phyloP scores from a whole-genome alignment of 1,139 yeast genomes.

The Saccharomyces hybrid region DNA sequence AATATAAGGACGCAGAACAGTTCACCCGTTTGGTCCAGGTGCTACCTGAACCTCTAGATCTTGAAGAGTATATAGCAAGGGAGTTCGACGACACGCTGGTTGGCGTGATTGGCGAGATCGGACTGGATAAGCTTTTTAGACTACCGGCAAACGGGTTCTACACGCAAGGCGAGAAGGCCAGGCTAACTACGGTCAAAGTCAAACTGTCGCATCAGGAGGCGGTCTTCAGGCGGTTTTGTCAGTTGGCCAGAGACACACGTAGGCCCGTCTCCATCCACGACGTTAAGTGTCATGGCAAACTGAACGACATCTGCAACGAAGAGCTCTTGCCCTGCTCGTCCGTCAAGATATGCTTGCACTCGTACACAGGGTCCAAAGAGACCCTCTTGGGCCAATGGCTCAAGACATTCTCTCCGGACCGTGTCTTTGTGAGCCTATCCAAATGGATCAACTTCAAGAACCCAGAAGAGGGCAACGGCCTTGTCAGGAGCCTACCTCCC shows the following conservation, averaged over 20 bases:
- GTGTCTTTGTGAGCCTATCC: conserved; percentile 52
- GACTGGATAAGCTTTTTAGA: conserved; percentile 71
- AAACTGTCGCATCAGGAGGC: conserved; percentile 54
- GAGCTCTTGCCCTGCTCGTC: conserved; percentile 14
- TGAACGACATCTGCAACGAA: conserved; percentile 41
- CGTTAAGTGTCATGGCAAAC: conserved; percentile 65
- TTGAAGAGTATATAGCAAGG: conserved; percentile 29
- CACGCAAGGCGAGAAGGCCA: conserved; percentile 33
- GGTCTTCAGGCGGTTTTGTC: conserved; percentile 46
- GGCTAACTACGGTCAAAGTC: conserved; percentile 44
- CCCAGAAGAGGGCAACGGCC: conserved; percentile 27
- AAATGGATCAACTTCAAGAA: conserved; percentile 44
- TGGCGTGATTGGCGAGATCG: conserved; percentile 71
- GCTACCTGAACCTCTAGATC: conserved; percentile 56
- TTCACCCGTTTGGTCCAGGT: conserved; percentile 37
- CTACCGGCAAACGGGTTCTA: conserved; percentile 55
- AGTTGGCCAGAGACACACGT: conserved; percentile 42
- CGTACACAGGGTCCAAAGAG: conserved; percentile 78
- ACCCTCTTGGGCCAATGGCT: conserved; percentile 49
- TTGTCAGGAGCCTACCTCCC: conserved; percentile 34
- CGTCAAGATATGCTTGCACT: conserved; percentile 56
- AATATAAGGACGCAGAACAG: conserved; percentile 24
- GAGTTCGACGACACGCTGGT: conserved; percentile 35
- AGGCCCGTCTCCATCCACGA: conserved; percentile 73
- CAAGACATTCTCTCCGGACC: conserved; percentile 22